These are phyloP conservation scores for Plantago coronopus DNA, from an alignment of 305 asterid genomes.

Conservation along the genomic window DNA sequence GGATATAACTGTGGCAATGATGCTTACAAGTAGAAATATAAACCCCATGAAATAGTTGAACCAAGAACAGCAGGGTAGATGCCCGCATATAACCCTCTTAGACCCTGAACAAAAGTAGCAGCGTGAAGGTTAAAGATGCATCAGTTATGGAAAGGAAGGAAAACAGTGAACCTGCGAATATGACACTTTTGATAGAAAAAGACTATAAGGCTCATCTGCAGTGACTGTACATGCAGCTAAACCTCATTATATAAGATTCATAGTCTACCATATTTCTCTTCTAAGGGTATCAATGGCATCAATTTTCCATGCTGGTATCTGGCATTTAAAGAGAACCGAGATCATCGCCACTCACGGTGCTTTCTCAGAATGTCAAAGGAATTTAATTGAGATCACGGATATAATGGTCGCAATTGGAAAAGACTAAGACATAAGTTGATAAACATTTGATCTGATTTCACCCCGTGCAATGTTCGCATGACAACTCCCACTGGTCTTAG, in stretches of 20 bases:
- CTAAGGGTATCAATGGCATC: too few relatives aligned
- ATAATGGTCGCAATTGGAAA: background rate
- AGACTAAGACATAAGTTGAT: background rate
- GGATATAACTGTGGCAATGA: constrained; percentile 15
- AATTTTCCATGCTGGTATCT: too few relatives aligned
- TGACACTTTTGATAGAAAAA: constrained; percentile 14
- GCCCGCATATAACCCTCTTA: constrained; percentile 90
- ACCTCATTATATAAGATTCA: too few relatives aligned
- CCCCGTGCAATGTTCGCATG: too few relatives aligned
- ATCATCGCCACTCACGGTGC: too few relatives aligned
- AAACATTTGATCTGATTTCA: too few relatives aligned
- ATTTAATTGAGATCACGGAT: too few relatives aligned
- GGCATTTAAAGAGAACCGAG: too few relatives aligned
- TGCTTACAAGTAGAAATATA: constrained; percentile 93
- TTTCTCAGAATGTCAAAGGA: too few relatives aligned
- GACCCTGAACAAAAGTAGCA: constrained; percentile 52
- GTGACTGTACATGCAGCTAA: too few relatives aligned
- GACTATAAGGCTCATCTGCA: constrained; percentile 4
- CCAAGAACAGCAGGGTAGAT: constrained; percentile 97
- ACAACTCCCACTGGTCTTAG: too few relatives aligned
- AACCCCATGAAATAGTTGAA: constrained; percentile 92
- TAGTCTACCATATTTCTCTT: too few relatives aligned
- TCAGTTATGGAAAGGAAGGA: background rate
- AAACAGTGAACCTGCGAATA: background rate
- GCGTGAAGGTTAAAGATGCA: constrained; percentile 19